Percentiles rank a stretch among this genome's conserved stretches.
phyloP scores from a whole-genome alignment of 2,329 filamentous ascomycete species.

The Xylaria sp. region DNA sequence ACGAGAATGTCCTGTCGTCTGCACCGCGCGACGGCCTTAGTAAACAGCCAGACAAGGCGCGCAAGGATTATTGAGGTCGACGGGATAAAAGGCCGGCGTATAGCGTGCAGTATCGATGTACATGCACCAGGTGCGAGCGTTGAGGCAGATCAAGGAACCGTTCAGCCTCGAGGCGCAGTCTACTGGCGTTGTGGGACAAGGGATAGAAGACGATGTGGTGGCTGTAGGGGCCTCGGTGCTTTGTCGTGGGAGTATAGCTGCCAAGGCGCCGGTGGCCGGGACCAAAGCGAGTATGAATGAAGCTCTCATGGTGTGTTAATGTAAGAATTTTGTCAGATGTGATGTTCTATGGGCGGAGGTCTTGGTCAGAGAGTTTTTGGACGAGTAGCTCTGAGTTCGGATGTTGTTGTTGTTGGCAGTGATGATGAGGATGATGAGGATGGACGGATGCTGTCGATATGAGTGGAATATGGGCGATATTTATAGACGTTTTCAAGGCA shows the following conservation, averaged over 20 bases:
- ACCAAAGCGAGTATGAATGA: conserved; percentile 32
- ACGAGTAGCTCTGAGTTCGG: background rate
- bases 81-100: conserved; percentile 36
- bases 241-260: conserved; percentile 28
- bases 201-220: conserved; percentile 19
- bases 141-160: conserved; percentile 36
- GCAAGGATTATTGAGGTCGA: conserved; percentile 32
- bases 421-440: background rate
- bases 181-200: conserved; percentile 34
- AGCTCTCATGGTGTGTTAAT: conserved; percentile 28
- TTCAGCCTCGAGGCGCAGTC: conserved; percentile 27
- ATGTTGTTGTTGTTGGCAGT: background rate
- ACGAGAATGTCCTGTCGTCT: background rate
- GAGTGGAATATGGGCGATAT: background rate
- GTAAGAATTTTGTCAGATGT: background rate
- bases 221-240: conserved; percentile 13
- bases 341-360: background rate
- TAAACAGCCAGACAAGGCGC: conserved; percentile 27
- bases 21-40: conserved; percentile 6
- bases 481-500: conserved; percentile 13
- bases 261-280: conserved; percentile 22
- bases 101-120: conserved; percentile 32
- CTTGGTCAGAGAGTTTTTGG: background rate
- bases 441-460: background rate
- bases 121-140: conserved; percentile 36